Percentiles rank a stretch among this genome's conserved stretches.
These are phyloP conservation scores for Dendrobium catenatum DNA, from an alignment of 106 monocot species.

Conservation along the genomic window DNA sequence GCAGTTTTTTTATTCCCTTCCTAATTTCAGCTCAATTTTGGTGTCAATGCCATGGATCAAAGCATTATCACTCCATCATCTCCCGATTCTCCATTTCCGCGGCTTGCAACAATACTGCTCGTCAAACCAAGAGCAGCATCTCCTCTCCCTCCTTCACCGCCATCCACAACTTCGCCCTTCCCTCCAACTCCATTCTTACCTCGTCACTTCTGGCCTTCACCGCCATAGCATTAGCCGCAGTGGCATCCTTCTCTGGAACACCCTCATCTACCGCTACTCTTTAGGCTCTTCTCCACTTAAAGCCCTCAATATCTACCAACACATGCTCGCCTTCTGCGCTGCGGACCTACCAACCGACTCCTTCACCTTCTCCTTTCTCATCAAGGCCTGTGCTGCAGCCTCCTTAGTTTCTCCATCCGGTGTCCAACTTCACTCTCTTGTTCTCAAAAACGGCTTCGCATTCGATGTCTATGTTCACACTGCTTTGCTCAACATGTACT, in stretches of 20 bases:
- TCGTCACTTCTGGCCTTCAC: constrained; percentile 32
- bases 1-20: no score
- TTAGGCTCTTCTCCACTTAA: constrained; percentile 32
- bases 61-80: not conserved
- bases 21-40: not conserved
- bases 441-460: constrained; percentile 39
- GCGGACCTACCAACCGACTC: constrained; percentile 17
- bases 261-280: constrained; percentile 55
- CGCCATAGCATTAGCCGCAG: not conserved
- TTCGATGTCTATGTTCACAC: constrained; percentile 62
- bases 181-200: constrained; percentile 43
- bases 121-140: constrained; percentile 8
- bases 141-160: constrained; percentile 27
- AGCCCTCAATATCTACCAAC: constrained; percentile 44
- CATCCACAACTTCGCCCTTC: constrained; percentile 9
- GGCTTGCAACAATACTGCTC: not conserved
- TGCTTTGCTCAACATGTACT: constrained; percentile 47
- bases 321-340: constrained; percentile 13
- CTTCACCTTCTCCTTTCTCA: constrained; percentile 57
- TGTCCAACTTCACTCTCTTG: constrained; percentile 36
- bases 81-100: not conserved
- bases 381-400: constrained; percentile 61
- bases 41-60: not conserved
- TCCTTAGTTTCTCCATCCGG: constrained; percentile 6
- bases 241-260: constrained; percentile 32